Percentiles rank a stretch among this genome's conserved stretches.
Evolutionary conservation across 106 monocot genomes (phyloP).

Genomic region (Agapanthus africanus): DNA sequence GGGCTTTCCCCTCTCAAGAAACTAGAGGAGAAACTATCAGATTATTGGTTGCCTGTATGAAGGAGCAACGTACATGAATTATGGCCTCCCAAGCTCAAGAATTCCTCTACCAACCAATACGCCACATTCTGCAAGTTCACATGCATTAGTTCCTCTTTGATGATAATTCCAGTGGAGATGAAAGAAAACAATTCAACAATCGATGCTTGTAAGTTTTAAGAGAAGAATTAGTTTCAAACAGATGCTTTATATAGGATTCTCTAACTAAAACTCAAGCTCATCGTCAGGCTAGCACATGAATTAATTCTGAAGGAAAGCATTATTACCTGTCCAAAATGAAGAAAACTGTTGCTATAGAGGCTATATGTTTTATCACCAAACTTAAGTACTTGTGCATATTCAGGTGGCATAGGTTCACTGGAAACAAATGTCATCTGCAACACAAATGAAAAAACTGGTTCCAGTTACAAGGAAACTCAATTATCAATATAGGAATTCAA

Average conservation of each 20-base stretch:
- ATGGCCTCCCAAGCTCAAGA: conserved; percentile 19
- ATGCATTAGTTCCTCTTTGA: conserved; percentile 4
- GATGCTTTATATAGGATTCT: not conserved
- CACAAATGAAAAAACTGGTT: not conserved
- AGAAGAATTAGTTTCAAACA: not conserved
- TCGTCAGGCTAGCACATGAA: too few relatives aligned
- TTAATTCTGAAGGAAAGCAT: conserved; percentile 35
- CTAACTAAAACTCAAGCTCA: too few relatives aligned
- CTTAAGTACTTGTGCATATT: conserved; percentile 46
- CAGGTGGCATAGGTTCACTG: conserved; percentile 53
- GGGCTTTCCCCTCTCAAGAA: not conserved
- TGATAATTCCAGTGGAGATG: not conserved
- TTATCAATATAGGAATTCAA: not conserved
- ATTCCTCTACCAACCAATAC: conserved; percentile 35
- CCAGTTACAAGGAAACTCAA: not conserved
- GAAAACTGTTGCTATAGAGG: conserved; percentile 89
- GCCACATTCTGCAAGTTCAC: conserved; percentile 52
- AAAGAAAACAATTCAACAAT: not conserved
- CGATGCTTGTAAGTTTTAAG: not conserved
- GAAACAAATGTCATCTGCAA: conserved; percentile 81
- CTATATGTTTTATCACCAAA: conserved; percentile 64
- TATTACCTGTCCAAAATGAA: conserved; percentile 87
- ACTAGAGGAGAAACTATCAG: not conserved
- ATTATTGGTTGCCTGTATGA: not conserved
- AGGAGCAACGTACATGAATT: conserved; percentile 35